A percentile compares a stretch with the other conserved stretches of the same genome.
Conservation (phyloP, 2,329 filamentous ascomycete genomes). For the Exophiala sp. region DNA sequence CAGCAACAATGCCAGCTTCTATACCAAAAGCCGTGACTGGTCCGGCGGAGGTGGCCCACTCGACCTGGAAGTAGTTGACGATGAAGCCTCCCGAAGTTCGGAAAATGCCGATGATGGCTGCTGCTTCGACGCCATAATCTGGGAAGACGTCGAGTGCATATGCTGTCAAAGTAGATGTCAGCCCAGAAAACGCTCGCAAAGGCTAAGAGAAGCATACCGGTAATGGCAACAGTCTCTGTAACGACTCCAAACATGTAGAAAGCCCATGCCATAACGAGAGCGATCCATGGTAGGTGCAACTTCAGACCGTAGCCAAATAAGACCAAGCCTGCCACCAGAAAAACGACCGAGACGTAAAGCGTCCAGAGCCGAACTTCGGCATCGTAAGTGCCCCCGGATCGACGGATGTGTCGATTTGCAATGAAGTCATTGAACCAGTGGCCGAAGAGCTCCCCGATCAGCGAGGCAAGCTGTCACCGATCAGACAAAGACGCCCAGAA, state of each 20-base stretch:
- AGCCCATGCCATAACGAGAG: not conserved
- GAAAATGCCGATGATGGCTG: not conserved
- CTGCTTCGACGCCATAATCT: not conserved
- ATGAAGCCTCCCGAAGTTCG: not conserved
- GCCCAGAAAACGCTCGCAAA: no score
- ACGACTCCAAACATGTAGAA: not conserved
- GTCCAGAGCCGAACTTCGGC: not conserved
- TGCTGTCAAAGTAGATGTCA: not conserved
- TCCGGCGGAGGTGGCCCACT: slow-evolving; percentile 45
- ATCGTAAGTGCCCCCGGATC: not conserved
- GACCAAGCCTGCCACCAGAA: not conserved
- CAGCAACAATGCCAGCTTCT: slow-evolving; percentile 40
- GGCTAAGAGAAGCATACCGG: not conserved
- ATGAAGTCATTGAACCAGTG: not conserved
- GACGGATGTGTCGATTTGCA: not conserved
- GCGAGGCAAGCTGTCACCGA: not conserved
- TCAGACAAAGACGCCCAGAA: no score
- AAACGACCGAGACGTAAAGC: not conserved
- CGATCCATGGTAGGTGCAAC: not conserved
- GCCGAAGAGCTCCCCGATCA: not conserved
- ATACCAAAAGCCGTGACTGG: slow-evolving; percentile 45
- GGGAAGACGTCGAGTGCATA: slow-evolving; percentile 10
- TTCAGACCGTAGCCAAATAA: not conserved
- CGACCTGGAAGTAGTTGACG: slow-evolving; percentile 46
- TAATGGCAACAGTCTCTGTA: not conserved